These are phyloP conservation scores for Geosiphon pyriformis DNA, from an alignment of 192 early-diverging fungal genomes.

Conservation along the genomic window DNA sequence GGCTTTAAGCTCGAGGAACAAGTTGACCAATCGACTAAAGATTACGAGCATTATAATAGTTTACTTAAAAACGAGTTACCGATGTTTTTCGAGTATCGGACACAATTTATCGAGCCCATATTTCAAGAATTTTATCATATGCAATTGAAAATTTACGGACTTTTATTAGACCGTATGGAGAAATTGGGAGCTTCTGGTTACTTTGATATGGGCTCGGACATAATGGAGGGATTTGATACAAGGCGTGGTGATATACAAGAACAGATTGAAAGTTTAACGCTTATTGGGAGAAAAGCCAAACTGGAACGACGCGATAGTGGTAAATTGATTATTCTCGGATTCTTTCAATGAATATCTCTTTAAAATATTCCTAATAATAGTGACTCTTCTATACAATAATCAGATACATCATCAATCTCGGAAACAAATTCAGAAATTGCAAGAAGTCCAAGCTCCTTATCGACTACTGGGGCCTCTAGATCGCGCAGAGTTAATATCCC, in stretches of 20 bases:
- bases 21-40: slow-evolving; percentile 74
- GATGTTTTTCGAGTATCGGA: slow-evolving; percentile 64
- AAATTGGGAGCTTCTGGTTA: slow-evolving; percentile 43
- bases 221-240: slow-evolving; percentile 37
- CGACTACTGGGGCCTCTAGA: neutral
- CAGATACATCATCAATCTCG: neutral
- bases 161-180: slow-evolving; percentile 57
- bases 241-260: slow-evolving; percentile 29
- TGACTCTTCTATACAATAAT: too few relatives aligned
- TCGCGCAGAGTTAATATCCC: neutral
- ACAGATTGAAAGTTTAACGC: slow-evolving; percentile 26
- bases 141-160: slow-evolving; percentile 72
- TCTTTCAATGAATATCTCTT: neutral
- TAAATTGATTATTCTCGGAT: slow-evolving; percentile 10
- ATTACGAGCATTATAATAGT: slow-evolving; percentile 82
- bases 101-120: slow-evolving; percentile 81
- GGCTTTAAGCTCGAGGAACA: slow-evolving; percentile 51
- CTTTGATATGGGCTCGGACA: slow-evolving; percentile 48
- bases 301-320: slow-evolving; percentile 31
- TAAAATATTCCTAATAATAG: too few relatives aligned
- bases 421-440: neutral
- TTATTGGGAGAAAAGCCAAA: neutral
- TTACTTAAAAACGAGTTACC: slow-evolving; percentile 77
- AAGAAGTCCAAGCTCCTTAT: neutral
- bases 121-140: slow-evolving; percentile 79